Percentiles rank a stretch among this genome's conserved stretches.
phyloP scores from a whole-genome alignment of 108 stramenopile genomes.

The Nitzschia inconspicua region DNA sequence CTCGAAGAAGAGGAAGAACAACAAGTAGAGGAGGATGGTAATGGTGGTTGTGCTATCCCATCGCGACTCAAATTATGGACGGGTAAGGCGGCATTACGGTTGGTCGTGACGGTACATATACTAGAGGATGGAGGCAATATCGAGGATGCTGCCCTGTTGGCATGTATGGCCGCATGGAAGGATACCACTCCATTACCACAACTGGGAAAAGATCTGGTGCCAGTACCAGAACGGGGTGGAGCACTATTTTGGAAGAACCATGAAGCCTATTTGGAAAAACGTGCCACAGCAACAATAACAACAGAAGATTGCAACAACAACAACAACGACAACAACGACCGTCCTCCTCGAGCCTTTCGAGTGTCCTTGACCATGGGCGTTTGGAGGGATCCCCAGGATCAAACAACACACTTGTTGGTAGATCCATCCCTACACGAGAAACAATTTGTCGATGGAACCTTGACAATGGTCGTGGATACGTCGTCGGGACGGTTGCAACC shows the following conservation, averaged over 20 bases:
- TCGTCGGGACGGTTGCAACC: conserved; percentile 8
- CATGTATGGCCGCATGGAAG: conserved; percentile 63
- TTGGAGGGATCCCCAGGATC: conserved; percentile 7
- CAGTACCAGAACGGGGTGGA: conserved; percentile 22
- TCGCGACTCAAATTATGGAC: conserved; percentile 9
- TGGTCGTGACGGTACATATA: conserved; percentile 48
- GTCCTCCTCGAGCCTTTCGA: conserved; percentile 9
- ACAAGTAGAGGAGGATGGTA: too few species aligned
- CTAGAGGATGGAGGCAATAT: conserved; percentile 68
- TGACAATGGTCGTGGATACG: conserved; percentile 23
- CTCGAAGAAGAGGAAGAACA: conserved; percentile 25
- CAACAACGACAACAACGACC: background rate
- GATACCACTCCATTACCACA: conserved; percentile 62
- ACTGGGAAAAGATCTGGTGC: conserved; percentile 11
- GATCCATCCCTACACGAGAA: conserved; percentile 28
- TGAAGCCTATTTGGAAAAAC: background rate
- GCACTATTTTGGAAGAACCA: conserved; percentile 31
- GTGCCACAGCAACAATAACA: background rate
- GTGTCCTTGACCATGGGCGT: conserved; percentile 33
- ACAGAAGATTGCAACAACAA: background rate
- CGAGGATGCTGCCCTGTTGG: conserved; percentile 52
- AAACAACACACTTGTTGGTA: conserved; percentile 17
- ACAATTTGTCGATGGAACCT: conserved; percentile 4
- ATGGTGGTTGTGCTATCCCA: too few species aligned
- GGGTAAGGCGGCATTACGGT: conserved; percentile 53